Conservation (phyloP, 192 early-diverging fungal genomes). For the Chytriomyces sp. region DNA sequence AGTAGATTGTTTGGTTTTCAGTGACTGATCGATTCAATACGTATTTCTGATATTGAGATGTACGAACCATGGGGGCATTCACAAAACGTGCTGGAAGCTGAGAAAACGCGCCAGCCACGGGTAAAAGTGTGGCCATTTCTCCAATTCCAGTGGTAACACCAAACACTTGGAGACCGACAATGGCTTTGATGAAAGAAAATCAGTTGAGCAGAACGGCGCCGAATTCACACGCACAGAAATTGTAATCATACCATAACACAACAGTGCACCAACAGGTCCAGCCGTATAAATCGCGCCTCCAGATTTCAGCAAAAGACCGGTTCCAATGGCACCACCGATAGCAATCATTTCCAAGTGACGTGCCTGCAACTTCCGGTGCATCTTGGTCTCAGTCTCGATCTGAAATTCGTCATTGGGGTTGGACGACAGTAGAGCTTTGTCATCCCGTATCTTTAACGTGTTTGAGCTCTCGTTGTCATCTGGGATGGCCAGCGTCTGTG, state of each 20-base stretch:
- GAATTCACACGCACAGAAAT: slow-evolving; percentile 29
- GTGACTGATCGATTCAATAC: neutral
- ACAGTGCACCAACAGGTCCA: slow-evolving; percentile 73
- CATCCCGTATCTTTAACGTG: too few species aligned
- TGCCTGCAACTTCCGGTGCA: slow-evolving; percentile 49
- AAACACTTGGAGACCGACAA: neutral
- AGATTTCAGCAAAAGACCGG: slow-evolving; percentile 80
- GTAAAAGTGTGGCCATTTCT: slow-evolving; percentile 76
- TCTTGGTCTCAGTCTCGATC: too few species aligned
- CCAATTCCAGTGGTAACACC: slow-evolving; percentile 69
- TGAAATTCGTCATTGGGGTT: too few species aligned
- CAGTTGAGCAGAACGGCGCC: slow-evolving; percentile 28
- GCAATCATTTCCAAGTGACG: slow-evolving; percentile 51
- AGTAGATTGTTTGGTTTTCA: slow-evolving; percentile 24
- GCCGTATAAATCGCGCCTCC: slow-evolving; percentile 71
- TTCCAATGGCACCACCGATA: slow-evolving; percentile 30
- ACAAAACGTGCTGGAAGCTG: slow-evolving; percentile 77
- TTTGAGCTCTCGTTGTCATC: too few species aligned
- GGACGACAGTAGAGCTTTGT: too few species aligned
- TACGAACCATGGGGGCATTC: slow-evolving; percentile 55
- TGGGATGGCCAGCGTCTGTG: too few species aligned
- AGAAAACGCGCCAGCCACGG: slow-evolving; percentile 77
- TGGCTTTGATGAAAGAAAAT: neutral
- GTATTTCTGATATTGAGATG: neutral
- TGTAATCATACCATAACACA: slow-evolving; percentile 56